Percentiles rank a stretch among this genome's conserved stretches.
These are phyloP conservation scores for Bocquillonia castaneifolia DNA, from an alignment of 441 rosid genomes.

Conservation along the genomic window DNA sequence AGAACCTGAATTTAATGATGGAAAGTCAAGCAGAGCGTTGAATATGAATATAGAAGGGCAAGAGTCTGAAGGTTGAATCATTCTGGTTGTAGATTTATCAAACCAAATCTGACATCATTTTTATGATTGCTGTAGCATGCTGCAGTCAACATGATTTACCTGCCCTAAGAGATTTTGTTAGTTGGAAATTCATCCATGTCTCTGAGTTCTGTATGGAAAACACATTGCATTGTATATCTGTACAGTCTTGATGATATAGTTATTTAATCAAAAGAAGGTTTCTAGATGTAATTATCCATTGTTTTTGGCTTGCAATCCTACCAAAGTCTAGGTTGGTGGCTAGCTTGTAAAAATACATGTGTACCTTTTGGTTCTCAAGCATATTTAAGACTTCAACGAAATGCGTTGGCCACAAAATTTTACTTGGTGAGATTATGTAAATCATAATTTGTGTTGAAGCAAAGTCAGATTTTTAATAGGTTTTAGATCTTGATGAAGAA, in stretches of 20 bases:
- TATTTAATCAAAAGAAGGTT: neutral
- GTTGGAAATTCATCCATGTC: too few species aligned
- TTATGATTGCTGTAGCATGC: neutral
- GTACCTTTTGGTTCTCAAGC: too few species aligned
- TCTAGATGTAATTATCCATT: neutral
- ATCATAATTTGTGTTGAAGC: too few species aligned
- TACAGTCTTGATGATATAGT: neutral
- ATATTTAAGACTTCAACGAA: neutral
- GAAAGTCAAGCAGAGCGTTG: constrained; percentile 44
- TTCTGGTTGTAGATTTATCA: neutral
- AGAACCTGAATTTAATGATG: constrained; percentile 36
- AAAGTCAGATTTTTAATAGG: too few species aligned
- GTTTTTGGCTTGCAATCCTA: neutral
- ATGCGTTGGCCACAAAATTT: too few species aligned
- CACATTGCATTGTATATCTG: neutral
- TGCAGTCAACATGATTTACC: neutral
- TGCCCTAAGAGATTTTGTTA: neutral
- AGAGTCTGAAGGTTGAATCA: constrained; percentile 27
- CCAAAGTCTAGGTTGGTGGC: constrained; percentile 2
- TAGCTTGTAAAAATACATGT: neutral
- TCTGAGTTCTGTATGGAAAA: neutral
- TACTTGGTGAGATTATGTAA: too few species aligned
- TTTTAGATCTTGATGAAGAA: too few species aligned
- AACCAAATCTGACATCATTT: neutral
- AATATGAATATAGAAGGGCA: constrained; percentile 42